phyloP scores from a whole-genome alignment of 2,329 filamentous ascomycete genomes.

The Tothia fuscella region DNA sequence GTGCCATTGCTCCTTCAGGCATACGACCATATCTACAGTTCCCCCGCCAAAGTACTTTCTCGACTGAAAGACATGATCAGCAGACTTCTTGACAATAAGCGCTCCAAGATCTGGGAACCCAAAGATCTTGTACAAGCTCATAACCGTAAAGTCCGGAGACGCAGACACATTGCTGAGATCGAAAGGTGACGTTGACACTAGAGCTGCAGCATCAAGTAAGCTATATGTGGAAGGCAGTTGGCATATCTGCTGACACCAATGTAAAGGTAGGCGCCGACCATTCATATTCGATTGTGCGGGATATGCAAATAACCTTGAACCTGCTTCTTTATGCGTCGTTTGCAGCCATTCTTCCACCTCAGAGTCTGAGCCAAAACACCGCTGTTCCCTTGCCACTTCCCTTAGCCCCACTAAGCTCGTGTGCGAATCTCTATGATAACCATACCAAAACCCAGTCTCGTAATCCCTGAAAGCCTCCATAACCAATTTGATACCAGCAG shows the following conservation, averaged over 20 bases:
- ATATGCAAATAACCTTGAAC: constrained; percentile 56
- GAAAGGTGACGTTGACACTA: constrained; percentile 64
- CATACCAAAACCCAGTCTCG: constrained; percentile 64
- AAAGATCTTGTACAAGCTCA: constrained; percentile 97
- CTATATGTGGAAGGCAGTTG: constrained; percentile 44
- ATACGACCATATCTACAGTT: constrained; percentile 81
- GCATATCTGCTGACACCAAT: constrained; percentile 44
- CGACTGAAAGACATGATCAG: constrained; percentile 49
- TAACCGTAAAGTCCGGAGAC: constrained; percentile 71
- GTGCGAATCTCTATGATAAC: constrained; percentile 74
- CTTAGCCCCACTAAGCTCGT: constrained; percentile 77
- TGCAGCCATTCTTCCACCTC: constrained; percentile 56
- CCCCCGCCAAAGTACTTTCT: constrained; percentile 87
- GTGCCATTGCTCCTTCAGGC: constrained; percentile 71
- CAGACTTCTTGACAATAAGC: constrained; percentile 64
- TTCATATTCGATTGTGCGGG: constrained; percentile 92
- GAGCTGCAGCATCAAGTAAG: constrained; percentile 72
- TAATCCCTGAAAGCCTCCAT: constrained; percentile 61
- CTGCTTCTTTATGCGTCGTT: constrained; percentile 19
- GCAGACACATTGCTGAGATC: constrained; percentile 49
- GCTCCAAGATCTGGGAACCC: constrained; percentile 87
- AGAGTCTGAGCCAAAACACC: constrained; percentile 52
- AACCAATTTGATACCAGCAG: constrained; percentile 79
- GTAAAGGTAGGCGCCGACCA: constrained; percentile 59
- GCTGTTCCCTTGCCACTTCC: constrained; percentile 50